Conservation (phyloP, 768 basidiomycete species). For the Leccinum truebloodii region DNA sequence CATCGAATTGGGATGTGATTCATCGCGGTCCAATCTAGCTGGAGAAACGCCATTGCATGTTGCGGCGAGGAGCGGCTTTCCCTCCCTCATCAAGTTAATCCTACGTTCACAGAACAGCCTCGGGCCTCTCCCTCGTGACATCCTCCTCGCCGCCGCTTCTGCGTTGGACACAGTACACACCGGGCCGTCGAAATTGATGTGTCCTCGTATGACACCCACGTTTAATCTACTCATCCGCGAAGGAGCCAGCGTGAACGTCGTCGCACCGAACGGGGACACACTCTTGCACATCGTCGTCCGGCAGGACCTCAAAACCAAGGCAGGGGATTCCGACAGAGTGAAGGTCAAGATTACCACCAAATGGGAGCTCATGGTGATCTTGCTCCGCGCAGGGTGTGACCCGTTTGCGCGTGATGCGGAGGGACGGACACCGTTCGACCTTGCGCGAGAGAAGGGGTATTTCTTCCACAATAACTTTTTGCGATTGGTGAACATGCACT, state of each 20-base stretch:
- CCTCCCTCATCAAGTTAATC: background rate
- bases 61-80: conserved; percentile 1
- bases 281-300: conserved; percentile 2
- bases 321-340: background rate
- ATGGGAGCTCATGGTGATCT: background rate
- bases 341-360: background rate
- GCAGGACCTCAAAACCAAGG: background rate
- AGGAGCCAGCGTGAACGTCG: background rate
- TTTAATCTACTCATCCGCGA: background rate
- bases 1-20: conserved; percentile 1
- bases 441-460: background rate
- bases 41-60: conserved; percentile 6
- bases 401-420: background rate
- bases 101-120: background rate
- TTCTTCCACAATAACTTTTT: background rate
- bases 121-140: background rate
- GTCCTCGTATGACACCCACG: background rate
- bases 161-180: background rate
- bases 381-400: conserved; percentile 2
- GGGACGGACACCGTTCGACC: conserved; percentile 4
- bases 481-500: background rate
- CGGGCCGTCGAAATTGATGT: background rate
- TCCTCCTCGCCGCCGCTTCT: background rate
- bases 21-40: background rate
- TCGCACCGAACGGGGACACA: conserved; percentile 2